Evolutionary conservation across 106 monocot genomes (phyloP), one percentile per base, ranked within the genome.

Genomic region (Iris macrosiphon): DNA sequence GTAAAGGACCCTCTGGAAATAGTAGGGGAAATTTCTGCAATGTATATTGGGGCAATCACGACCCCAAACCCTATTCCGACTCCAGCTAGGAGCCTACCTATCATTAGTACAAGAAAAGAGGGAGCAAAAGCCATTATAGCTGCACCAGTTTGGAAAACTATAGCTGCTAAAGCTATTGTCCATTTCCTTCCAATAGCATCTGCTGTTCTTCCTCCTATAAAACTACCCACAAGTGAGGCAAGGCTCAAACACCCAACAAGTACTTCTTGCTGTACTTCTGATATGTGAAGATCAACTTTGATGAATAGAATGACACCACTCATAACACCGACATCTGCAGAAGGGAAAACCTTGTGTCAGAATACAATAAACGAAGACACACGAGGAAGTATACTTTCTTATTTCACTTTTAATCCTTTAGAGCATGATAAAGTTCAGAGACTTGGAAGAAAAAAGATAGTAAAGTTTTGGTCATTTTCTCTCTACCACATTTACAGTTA

Each of bases 301-400:
- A 96, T 96, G 69, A 90, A 96, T 11, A 96, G 55, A 56, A 96
- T 90, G 23, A 83, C 86, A 1, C 96, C 96, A 52, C 96, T 96
- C 96, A 96, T 96, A 62, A 96, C 96, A 48, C 96, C 96, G 15
- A 96, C 96, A 78, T 96, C 96, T 96, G 79, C 47, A 73, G 6
- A 58, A 49, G 3, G 38, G 3, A 41, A 16, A 21, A 17, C 24
- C 16, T 60, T 18, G 21, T 20, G 21, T 68, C 40, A 29, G 37
- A 12, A 19, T 49, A 42, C 25, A 29, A 5, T 11, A 48, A 25
- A 25, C 10, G 22, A 18, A 34, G 12, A 61, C 9, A 48, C 16
- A 39, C 2, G 10, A 13, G 22, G n/a, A 47, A 60, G 19, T 17
- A 37, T 25, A 44, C 38, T 15, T 4, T 59, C 57, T n/a, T 9